These are phyloP conservation scores for Aspergillus sp. DNA, from an alignment of 2,329 filamentous ascomycete species.

Conservation along the genomic window DNA sequence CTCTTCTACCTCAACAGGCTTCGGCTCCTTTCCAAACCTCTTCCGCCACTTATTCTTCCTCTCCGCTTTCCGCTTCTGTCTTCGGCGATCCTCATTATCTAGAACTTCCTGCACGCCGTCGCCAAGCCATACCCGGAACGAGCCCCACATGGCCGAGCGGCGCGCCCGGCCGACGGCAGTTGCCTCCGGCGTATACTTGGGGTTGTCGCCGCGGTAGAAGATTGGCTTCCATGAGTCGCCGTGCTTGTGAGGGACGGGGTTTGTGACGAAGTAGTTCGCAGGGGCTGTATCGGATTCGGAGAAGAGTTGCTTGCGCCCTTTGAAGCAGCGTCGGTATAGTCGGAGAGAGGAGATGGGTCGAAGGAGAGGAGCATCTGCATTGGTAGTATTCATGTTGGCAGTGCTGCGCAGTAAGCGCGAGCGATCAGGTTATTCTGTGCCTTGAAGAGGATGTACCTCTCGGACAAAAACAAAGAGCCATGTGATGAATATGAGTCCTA, in stretches of 20 bases:
- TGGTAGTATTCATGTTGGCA: background rate
- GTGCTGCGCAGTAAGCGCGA: background rate
- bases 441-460: background rate
- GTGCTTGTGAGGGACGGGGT: conserved; percentile 13
- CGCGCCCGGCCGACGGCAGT: conserved; percentile 10
- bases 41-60: conserved; percentile 15
- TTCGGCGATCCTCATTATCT: conserved; percentile 9
- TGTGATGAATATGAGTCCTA: background rate
- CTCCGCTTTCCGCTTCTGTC: conserved; percentile 2
- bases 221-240: conserved; percentile 10
- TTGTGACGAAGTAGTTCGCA: conserved; percentile 15
- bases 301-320: conserved; percentile 17
- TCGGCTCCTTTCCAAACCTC: conserved; percentile 4
- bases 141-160: conserved; percentile 9
- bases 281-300: conserved; percentile 7
- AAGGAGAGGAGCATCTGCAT: background rate
- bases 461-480: background rate
- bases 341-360: conserved; percentile 1
- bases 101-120: conserved; percentile 17
- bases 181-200: conserved; percentile 12
- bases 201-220: conserved; percentile 19
- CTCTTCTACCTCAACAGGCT: conserved; percentile 8
- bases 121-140: conserved; percentile 10
- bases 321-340: conserved; percentile 13
- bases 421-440: background rate